Percentiles rank a stretch among this genome's conserved stretches.
Evolutionary conservation across 2,329 filamentous ascomycete species (phyloP).

Genomic region (Aspergillus thermomutatus): DNA sequence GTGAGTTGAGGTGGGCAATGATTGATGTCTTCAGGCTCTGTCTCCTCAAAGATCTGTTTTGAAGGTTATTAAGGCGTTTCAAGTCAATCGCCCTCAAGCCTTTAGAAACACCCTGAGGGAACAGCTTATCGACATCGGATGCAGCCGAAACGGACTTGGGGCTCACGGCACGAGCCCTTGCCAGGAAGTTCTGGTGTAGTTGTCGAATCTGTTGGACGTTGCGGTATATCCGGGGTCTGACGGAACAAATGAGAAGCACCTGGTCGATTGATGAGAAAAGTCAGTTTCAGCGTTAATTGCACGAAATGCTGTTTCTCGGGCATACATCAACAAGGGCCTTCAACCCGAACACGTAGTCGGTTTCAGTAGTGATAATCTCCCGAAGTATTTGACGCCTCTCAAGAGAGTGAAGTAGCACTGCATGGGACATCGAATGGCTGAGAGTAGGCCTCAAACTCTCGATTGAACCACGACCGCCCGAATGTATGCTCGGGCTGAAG

Average conservation of each 20-base stretch:
- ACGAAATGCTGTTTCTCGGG: not conserved
- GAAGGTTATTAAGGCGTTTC: constrained; percentile 31
- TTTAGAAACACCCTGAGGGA: constrained; percentile 37
- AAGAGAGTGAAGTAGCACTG: constrained; percentile 66
- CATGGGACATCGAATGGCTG: constrained; percentile 59
- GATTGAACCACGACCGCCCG: constrained; percentile 61
- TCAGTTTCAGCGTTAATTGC: not conserved
- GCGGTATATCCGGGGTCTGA: constrained; percentile 69
- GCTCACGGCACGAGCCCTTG: constrained; percentile 67
- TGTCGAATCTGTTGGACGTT: constrained; percentile 77
- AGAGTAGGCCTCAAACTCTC: constrained; percentile 52
- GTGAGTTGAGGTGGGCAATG: constrained; percentile 29
- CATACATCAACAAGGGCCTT: constrained; percentile 81
- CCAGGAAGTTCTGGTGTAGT: constrained; percentile 77
- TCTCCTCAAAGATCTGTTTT: constrained; percentile 26
- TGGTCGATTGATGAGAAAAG: constrained; percentile 30
- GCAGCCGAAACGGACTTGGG: constrained; percentile 54
- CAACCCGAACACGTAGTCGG: constrained; percentile 82
- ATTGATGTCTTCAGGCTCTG: constrained; percentile 28
- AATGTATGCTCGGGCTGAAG: constrained; percentile 51
- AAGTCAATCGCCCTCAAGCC: constrained; percentile 49
- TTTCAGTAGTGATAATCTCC: constrained; percentile 81
- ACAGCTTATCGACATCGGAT: constrained; percentile 17
- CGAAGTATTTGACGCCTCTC: constrained; percentile 77
- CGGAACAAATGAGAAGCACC: constrained; percentile 73